Base-by-base conservation (phyloP, 2,329 filamentous ascomycete genomes). In the Beauveria asiatica region DNA sequence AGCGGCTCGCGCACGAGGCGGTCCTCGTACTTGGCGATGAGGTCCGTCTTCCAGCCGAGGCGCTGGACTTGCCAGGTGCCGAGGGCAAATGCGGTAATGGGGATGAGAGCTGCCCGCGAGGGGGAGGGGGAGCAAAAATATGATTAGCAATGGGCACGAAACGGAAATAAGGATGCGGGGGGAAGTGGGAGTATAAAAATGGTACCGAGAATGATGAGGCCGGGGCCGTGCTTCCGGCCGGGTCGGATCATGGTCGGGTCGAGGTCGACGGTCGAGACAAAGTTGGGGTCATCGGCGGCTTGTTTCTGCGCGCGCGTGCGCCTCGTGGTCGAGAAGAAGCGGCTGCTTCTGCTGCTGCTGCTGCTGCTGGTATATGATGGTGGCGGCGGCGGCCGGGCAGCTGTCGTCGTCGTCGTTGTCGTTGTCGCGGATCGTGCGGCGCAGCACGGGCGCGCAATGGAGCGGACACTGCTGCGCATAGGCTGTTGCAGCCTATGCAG, bases 11-110 rank as follows among this genome's bases (percentile, higher is more conserved):
- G 89, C 45, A 96, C 83, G 41, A 99, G 82, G 5, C 93, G 89
- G 78, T 99, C 92, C 76, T 97, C 94, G 73, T 90, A 91, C 67
- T 88, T 90, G 62, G 93, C 91, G 63, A 99, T 86, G 13, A 99
- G 80, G 50, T 96, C 89, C 4, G 91, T 92, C 73, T 99, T 99
- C 92, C 93, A 96, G 61, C 87, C 85, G 1, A 99, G 83, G 11
- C 94, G 88, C 72, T 96, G 85, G 58, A 99, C 89, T 73, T 99
- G 94, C 94, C 94, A 99, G 64, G 90, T 90, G 33, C 94, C 94
- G 17, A 99, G 85, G 59, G 80, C 78, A 73, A 99, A 96, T 11
- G 94, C 91, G 1, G 92, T 97, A 62, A 96, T 75, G 53, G 94
- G 94, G 68, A 99, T 97, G 57, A 96, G 76, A 45, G 90, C 90